A percentile compares a stretch with the other conserved stretches of the same genome.
Conservation (phyloP, 108 stramenopile species). For the Skeletonema marinoi region DNA sequence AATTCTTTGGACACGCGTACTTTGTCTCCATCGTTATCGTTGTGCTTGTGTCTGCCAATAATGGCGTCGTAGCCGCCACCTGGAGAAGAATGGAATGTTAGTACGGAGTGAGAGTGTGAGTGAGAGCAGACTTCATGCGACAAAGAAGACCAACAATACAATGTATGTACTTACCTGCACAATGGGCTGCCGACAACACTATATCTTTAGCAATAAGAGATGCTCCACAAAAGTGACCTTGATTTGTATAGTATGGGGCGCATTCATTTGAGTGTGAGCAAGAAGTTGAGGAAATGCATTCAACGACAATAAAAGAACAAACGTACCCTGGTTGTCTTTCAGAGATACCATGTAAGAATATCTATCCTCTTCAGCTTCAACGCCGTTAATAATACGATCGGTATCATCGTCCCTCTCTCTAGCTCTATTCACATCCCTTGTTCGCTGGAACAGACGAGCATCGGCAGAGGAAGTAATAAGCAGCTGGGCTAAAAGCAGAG, state of each 20-base stretch:
- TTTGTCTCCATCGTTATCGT: conserved; percentile 9
- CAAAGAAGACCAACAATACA: background rate
- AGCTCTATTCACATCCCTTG: background rate
- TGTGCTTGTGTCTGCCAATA: background rate
- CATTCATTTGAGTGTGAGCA: too few relatives aligned
- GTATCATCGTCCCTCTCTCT: background rate
- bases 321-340: background rate
- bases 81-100: background rate
- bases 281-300: too few relatives aligned
- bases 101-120: background rate
- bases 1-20: conserved; percentile 5
- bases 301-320: too few relatives aligned
- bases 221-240: conserved; percentile 19
- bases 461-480: background rate
- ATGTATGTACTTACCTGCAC: conserved; percentile 2
- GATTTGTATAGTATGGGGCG: too few relatives aligned
- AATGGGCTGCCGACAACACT: conserved; percentile 40
- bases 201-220: conserved; percentile 28
- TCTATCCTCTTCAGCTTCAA: conserved; percentile 14
- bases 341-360: conserved; percentile 29
- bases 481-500: background rate
- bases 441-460: background rate
- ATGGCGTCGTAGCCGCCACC: conserved; percentile 2
- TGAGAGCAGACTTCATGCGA: background rate
- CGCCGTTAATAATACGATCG: conserved; percentile 40